These are phyloP conservation scores for Theileria equi DNA, from an alignment of 169 alveolate genomes.

Conservation along the genomic window DNA sequence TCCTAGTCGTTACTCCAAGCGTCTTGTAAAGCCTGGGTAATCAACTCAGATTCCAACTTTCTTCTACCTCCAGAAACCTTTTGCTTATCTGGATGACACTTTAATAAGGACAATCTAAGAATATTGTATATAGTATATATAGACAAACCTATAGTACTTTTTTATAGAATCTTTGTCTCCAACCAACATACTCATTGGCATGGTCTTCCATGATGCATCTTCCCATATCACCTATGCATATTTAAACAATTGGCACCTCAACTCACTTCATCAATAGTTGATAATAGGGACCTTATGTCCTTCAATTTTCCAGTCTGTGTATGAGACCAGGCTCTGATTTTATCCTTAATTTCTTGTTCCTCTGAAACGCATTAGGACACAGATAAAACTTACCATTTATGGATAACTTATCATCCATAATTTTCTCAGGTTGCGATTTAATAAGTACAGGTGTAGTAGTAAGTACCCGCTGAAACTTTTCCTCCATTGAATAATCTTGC, in stretches of 20 bases:
- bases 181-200: constrained; percentile 75
- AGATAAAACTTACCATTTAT: no score
- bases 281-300: constrained; percentile 79
- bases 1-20: constrained; percentile 35
- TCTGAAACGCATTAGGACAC: no score
- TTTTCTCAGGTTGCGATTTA: no score
- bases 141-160: constrained; percentile 60
- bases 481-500: neutral
- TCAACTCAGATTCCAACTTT: constrained; percentile 15
- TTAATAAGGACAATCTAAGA: constrained; percentile 46
- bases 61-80: constrained; percentile 11
- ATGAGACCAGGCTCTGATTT: constrained; percentile 69
- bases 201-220: constrained; percentile 78
- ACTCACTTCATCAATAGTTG: constrained; percentile 80
- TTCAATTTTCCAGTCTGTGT: constrained; percentile 69
- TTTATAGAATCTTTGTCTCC: constrained; percentile 73
- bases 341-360: constrained; percentile 48
- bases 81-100: constrained; percentile 61
- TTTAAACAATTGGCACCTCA: neutral
- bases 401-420: no score
- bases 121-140: constrained; percentile 53
- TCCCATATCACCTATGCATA: constrained; percentile 71
- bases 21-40: constrained; percentile 30
- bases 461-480: neutral
- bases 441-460: no score